phyloP scores from a whole-genome alignment of 345 rosid genomes.

The Capsella bursapastoris region DNA sequence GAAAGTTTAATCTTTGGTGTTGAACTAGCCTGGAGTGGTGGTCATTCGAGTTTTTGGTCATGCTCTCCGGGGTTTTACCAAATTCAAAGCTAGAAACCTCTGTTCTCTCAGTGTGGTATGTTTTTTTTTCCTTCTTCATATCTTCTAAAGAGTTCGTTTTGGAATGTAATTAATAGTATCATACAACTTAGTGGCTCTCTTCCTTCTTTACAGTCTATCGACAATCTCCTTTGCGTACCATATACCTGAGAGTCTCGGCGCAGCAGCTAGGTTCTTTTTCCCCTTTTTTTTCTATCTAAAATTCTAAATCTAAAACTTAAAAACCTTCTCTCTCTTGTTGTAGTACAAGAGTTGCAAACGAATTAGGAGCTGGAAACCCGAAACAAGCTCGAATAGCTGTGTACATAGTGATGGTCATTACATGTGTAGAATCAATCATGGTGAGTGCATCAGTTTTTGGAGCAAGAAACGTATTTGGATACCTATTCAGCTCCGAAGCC shows the following conservation, averaged over 20 bases:
- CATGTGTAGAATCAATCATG: constrained; percentile 39
- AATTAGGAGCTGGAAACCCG: constrained; percentile 49
- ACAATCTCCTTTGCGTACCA: constrained; percentile 49
- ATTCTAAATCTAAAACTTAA: not conserved
- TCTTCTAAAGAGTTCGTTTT: not conserved
- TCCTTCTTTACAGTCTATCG: constrained; percentile 50
- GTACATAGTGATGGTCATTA: constrained; percentile 37
- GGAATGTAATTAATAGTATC: not conserved
- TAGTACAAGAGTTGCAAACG: constrained; percentile 72
- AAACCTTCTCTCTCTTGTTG: not conserved
- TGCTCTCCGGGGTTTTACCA: constrained; percentile 81
- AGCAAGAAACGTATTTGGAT: constrained; percentile 46
- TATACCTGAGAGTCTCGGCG: constrained; percentile 67
- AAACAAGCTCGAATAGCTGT: constrained; percentile 41
- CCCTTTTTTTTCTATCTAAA: not conserved
- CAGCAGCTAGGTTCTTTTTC: constrained; percentile 62
- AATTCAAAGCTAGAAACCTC: constrained; percentile 92
- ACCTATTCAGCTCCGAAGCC: constrained; percentile 42
- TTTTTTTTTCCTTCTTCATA: not conserved
- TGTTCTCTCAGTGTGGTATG: constrained; percentile 84
- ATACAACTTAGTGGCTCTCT: not conserved
- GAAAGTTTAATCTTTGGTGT: constrained; percentile 10
- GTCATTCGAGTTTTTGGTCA: constrained; percentile 80
- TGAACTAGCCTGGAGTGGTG: constrained; percentile 86
- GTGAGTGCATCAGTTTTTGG: constrained; percentile 36